Percentiles rank a stretch among this genome's conserved stretches.
Evolutionary conservation across 371 early-diverging fungal genomes (phyloP).

Genomic region (Synchytrium microbalum): DNA sequence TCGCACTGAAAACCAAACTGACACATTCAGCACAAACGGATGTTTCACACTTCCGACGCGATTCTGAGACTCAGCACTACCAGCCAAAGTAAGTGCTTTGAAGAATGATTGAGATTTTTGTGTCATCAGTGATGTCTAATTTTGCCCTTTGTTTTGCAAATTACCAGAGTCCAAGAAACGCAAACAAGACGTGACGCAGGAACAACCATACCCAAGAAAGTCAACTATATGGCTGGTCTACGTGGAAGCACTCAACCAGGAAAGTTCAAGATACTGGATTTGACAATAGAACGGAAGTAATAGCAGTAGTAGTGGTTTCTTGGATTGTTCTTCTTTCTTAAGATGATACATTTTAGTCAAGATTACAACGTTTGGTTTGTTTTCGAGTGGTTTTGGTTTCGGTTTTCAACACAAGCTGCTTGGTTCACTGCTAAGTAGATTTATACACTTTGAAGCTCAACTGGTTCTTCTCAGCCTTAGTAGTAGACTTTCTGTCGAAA

Average conservation of each 20-base stretch:
- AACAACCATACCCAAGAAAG: constrained; percentile 29
- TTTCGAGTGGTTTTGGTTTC: too few relatives aligned
- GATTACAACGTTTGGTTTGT: too few relatives aligned
- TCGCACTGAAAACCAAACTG: constrained; percentile 38
- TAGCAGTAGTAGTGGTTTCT: background rate
- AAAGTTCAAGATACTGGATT: background rate
- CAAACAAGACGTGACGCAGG: constrained; percentile 30
- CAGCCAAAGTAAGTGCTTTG: constrained; percentile 28
- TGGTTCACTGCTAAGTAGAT: too few relatives aligned
- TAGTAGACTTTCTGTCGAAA: constrained; percentile 44
- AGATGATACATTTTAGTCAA: too few relatives aligned
- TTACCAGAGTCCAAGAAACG: constrained; percentile 18
- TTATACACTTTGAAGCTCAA: too few relatives aligned
- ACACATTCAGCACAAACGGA: constrained; percentile 44
- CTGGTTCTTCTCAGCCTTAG: background rate
- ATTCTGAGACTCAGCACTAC: constrained; percentile 45
- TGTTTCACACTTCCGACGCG: constrained; percentile 33
- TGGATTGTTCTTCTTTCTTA: background rate
- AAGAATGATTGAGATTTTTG: constrained; percentile 5
- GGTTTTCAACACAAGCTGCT: too few relatives aligned
- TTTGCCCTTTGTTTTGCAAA: too few relatives aligned
- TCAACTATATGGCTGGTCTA: constrained; percentile 31
- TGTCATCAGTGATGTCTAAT: too few relatives aligned
- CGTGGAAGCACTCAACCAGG: constrained; percentile 11
- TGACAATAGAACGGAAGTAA: background rate